Conservation (phyloP, 805 yeast genomes). For the Ogataea nonfermentans region DNA sequence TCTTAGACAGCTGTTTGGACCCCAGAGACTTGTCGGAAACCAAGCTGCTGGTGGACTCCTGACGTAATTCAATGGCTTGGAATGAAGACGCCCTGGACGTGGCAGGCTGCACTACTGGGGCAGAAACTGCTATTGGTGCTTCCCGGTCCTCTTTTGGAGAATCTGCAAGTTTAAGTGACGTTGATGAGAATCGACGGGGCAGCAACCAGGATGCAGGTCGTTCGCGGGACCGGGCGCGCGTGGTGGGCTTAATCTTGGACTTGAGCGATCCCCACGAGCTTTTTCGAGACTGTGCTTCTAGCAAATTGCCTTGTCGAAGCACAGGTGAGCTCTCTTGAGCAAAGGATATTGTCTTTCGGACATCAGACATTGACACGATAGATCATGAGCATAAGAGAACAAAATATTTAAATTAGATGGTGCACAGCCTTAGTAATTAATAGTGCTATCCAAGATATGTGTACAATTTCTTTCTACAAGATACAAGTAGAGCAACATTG, state of each 20-base stretch:
- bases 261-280: slow-evolving; percentile 25
- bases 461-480: too few species aligned
- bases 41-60: slow-evolving; percentile 13
- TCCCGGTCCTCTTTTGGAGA: not conserved
- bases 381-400: too few species aligned
- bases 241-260: slow-evolving; percentile 16
- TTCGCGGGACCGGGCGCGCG: slow-evolving; percentile 12
- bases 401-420: too few species aligned
- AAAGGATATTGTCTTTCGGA: slow-evolving; percentile 6
- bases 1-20: slow-evolving; percentile 12
- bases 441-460: too few species aligned
- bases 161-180: slow-evolving; percentile 4
- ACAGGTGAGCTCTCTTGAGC: not conserved
- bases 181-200: slow-evolving; percentile 16
- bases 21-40: slow-evolving; percentile 13
- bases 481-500: too few species aligned
- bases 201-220: slow-evolving; percentile 12
- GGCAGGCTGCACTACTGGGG: slow-evolving; percentile 4
- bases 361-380: slow-evolving; percentile 3
- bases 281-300: slow-evolving; percentile 4
- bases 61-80: slow-evolving; percentile 6
- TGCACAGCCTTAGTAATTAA: too few species aligned
- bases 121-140: slow-evolving; percentile 1
- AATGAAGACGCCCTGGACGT: slow-evolving; percentile 5
- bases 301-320: too few species aligned